Evolutionary conservation across 805 yeast species (phyloP).

Genomic region (Kurtzmaniella fragi): DNA sequence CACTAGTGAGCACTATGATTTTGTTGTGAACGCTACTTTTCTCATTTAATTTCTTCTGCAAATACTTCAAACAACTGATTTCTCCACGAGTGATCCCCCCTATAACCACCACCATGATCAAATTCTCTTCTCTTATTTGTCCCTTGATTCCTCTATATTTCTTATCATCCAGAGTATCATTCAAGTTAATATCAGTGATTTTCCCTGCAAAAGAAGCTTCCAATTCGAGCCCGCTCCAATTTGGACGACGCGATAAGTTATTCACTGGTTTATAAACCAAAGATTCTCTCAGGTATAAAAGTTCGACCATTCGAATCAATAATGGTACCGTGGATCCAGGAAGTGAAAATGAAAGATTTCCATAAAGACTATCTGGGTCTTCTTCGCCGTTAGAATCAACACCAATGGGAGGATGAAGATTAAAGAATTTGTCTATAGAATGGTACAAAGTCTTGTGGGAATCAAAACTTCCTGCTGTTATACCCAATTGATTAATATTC

Average conservation of each 20-base stretch:
- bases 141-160: not conserved
- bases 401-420: conserved; percentile 38
- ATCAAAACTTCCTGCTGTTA: conserved; percentile 27
- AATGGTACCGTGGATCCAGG: conserved; percentile 80
- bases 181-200: conserved; percentile 31
- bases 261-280: conserved; percentile 36
- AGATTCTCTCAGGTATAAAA: conserved; percentile 55
- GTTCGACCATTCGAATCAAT: conserved; percentile 61
- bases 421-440: conserved; percentile 39
- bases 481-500: conserved; percentile 18
- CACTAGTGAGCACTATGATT: conserved; percentile 40
- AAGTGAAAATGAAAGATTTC: conserved; percentile 56
- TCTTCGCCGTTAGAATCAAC: conserved; percentile 15
- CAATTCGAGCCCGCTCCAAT: conserved; percentile 41
- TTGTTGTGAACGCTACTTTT: conserved; percentile 16
- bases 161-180: conserved; percentile 19
- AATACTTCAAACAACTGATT: conserved; percentile 60
- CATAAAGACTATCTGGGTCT: conserved; percentile 28
- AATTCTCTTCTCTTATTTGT: conserved; percentile 6
- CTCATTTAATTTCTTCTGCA: conserved; percentile 42
- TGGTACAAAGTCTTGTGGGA: conserved; percentile 29
- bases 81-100: conserved; percentile 92
- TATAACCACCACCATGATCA: conserved; percentile 49
- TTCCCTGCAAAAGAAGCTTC: conserved; percentile 40
- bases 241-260: conserved; percentile 30